Evolutionary conservation across 768 basidiomycete species (phyloP).

Genomic region (Suillus paluster): DNA sequence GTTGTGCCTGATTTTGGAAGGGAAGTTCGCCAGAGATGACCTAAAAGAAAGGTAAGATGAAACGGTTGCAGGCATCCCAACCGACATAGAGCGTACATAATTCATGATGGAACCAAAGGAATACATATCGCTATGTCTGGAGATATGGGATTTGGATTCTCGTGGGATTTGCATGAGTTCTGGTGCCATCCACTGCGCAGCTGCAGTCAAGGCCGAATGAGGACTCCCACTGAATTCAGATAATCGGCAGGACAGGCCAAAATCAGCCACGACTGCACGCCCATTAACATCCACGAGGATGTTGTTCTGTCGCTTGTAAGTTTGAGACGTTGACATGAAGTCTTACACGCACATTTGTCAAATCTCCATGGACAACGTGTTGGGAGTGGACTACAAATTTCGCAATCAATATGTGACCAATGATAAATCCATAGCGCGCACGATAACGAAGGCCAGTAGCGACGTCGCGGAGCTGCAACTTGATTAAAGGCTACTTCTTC

Average conservation of each 20-base stretch:
- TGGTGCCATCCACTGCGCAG: not conserved
- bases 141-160: not conserved
- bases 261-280: constrained; percentile 1
- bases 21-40: not conserved
- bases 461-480: not conserved
- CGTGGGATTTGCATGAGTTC: not conserved
- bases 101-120: constrained; percentile 6
- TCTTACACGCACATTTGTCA: not conserved
- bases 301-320: not conserved
- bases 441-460: constrained; percentile 4
- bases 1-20: not conserved
- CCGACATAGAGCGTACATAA: not conserved
- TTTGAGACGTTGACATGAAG: too few relatives aligned
- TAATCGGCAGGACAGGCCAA: constrained; percentile 2
- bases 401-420: not conserved
- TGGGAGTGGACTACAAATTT: not conserved
- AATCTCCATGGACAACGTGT: not conserved
- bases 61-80: not conserved
- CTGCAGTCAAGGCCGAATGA: not conserved
- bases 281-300: not conserved
- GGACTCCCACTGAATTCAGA: not conserved
- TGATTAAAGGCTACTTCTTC: not conserved
- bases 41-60: not conserved
- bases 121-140: constrained; percentile 1
- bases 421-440: not conserved